Percentiles rank a stretch among this genome's conserved stretches.
Conservation (phyloP, 768 basidiomycete species). For the Bullera alba region DNA sequence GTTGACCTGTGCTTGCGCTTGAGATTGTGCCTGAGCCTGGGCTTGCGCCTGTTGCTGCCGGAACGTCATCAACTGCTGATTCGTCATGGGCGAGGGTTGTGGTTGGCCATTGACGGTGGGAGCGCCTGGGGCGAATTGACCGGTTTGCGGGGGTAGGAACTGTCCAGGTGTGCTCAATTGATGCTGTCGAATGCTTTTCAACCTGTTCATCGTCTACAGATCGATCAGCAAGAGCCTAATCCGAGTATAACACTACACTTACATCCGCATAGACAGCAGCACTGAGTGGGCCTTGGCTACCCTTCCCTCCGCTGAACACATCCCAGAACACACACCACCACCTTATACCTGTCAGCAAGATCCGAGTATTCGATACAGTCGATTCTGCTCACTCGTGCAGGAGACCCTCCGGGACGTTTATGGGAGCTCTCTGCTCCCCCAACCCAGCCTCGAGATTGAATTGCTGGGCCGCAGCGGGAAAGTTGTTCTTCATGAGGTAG, state of each 20-base stretch:
- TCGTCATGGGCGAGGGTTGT: conserved; percentile 8
- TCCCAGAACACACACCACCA: conserved; percentile 47
- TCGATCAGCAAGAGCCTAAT: background rate
- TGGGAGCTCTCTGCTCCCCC: conserved; percentile 38
- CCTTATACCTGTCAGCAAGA: conserved; percentile 8
- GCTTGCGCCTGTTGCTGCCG: conserved; percentile 13
- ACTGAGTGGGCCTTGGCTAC: conserved; percentile 24
- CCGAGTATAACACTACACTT: conserved; percentile 2
- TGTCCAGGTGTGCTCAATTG: conserved; percentile 9
- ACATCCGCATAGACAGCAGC: conserved; percentile 40
- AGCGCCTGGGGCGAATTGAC: conserved; percentile 6
- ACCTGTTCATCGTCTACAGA: conserved; percentile 34
- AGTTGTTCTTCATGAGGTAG: conserved; percentile 45
- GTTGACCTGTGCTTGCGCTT: conserved; percentile 9
- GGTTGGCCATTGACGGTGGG: conserved; percentile 12
- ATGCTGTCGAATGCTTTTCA: conserved; percentile 21
- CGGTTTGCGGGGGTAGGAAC: background rate
- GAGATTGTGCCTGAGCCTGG: conserved; percentile 9
- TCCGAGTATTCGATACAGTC: background rate
- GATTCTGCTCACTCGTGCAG: conserved; percentile 44
- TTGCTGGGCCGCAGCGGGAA: conserved; percentile 34
- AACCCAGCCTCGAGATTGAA: conserved; percentile 40
- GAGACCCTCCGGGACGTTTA: conserved; percentile 45
- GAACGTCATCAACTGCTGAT: conserved; percentile 13
- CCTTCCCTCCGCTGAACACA: conserved; percentile 38